Evolutionary conservation across 2,329 filamentous ascomycete species (phyloP).

Genomic region (Piedraia hortae): DNA sequence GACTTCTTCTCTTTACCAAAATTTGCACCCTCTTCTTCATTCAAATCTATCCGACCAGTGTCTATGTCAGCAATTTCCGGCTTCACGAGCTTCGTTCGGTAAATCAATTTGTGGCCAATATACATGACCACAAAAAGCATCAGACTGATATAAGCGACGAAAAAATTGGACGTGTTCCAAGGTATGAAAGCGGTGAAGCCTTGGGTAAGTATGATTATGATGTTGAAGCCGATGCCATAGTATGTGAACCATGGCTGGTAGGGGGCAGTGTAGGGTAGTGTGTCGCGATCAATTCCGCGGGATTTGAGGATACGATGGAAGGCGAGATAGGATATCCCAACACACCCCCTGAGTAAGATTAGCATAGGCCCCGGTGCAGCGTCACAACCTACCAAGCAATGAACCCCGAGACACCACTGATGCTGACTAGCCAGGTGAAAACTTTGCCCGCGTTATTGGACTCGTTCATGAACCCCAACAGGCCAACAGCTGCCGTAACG

Average conservation of each 20-base stretch:
- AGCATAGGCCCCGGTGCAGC: too few relatives aligned
- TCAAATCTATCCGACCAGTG: slow-evolving; percentile 15
- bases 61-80: slow-evolving; percentile 17
- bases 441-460: slow-evolving; percentile 42
- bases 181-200: slow-evolving; percentile 51
- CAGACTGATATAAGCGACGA: slow-evolving; percentile 50
- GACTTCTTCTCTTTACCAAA: too few relatives aligned
- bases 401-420: slow-evolving; percentile 46
- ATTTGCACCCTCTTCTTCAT: too few relatives aligned
- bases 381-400: too few relatives aligned
- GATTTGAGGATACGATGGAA: slow-evolving; percentile 42
- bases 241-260: slow-evolving; percentile 47
- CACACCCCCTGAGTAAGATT: too few relatives aligned
- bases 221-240: slow-evolving; percentile 33
- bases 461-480: slow-evolving; percentile 49
- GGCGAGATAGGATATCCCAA: slow-evolving; percentile 42
- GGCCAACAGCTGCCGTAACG: slow-evolving; percentile 40
- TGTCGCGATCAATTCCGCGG: slow-evolving; percentile 39
- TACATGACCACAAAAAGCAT: slow-evolving; percentile 42
- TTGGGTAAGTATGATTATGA: slow-evolving; percentile 46
- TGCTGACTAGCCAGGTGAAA: slow-evolving; percentile 42
- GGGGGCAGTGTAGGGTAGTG: slow-evolving; percentile 40
- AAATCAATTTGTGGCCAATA: slow-evolving; percentile 41
- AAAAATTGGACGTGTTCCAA: slow-evolving; percentile 42
- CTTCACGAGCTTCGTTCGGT: slow-evolving; percentile 16